These are phyloP conservation scores for Bipolaris oryzae DNA, from an alignment of 2,329 filamentous ascomycete species.

Conservation along the genomic window DNA sequence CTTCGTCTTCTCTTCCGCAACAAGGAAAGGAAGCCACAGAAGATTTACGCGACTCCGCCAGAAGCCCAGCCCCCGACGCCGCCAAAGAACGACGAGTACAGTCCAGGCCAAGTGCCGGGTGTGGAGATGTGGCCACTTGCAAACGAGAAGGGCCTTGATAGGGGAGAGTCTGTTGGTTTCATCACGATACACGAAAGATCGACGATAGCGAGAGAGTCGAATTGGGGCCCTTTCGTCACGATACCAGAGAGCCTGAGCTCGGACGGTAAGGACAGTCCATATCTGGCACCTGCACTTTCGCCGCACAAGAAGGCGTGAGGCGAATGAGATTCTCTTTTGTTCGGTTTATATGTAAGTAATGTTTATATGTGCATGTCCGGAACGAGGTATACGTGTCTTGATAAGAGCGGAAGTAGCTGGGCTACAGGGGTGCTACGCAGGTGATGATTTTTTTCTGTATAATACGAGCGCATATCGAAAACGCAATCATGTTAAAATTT, in stretches of 20 bases:
- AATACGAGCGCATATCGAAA: neutral
- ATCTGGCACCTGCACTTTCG: constrained; percentile 19
- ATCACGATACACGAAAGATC: constrained; percentile 13
- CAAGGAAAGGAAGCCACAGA: constrained; percentile 22
- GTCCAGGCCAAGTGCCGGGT: constrained; percentile 25
- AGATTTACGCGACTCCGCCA: constrained; percentile 22
- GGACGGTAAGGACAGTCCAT: constrained; percentile 27
- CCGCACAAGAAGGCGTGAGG: constrained; percentile 27
- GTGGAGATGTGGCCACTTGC: constrained; percentile 32
- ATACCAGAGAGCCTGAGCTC: constrained; percentile 40
- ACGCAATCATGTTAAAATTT: too few relatives aligned
- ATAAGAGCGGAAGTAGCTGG: constrained; percentile 27
- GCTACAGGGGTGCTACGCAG: constrained; percentile 24
- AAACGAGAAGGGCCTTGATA: constrained; percentile 4
- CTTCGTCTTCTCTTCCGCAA: constrained; percentile 51
- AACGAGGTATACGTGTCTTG: neutral
- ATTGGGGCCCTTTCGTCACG: constrained; percentile 45
- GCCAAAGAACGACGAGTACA: constrained; percentile 7
- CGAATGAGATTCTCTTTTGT: neutral
- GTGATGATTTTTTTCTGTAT: neutral
- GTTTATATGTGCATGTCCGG: constrained; percentile 1
- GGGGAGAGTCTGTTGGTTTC: neutral
- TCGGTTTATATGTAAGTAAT: neutral
- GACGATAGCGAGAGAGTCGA: constrained; percentile 22
- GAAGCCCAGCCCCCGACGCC: constrained; percentile 17